These are phyloP conservation scores for Neonectria punicea DNA, from an alignment of 2,329 filamentous ascomycete genomes.

Conservation along the genomic window DNA sequence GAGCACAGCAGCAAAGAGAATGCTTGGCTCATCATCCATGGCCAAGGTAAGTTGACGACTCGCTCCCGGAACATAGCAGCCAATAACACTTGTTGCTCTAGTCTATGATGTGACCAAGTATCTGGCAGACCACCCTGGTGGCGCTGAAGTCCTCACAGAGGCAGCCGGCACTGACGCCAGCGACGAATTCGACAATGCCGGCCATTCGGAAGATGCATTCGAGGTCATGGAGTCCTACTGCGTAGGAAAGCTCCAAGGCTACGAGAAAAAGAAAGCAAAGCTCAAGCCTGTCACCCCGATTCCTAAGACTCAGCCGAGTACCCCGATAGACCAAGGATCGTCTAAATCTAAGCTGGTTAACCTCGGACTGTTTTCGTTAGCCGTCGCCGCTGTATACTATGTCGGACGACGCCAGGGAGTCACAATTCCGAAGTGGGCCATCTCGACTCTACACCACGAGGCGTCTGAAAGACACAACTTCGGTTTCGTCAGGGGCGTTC, in stretches of 20 bases:
- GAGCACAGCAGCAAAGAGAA: constrained; percentile 60
- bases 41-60: constrained; percentile 57
- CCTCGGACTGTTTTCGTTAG: too few species aligned
- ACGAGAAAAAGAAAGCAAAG: constrained; percentile 29
- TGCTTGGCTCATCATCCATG: constrained; percentile 66
- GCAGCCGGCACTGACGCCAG: constrained; percentile 82
- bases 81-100: constrained; percentile 33
- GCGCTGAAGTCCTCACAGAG: constrained; percentile 81
- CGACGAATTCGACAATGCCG: constrained; percentile 84
- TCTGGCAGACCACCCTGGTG: constrained; percentile 72
- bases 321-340: too few species aligned
- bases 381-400: too few species aligned
- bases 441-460: too few species aligned
- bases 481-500: too few species aligned
- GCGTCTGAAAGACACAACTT: too few species aligned
- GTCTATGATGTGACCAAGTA: constrained; percentile 71
- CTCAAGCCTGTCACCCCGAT: neutral
- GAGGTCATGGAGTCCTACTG: constrained; percentile 54
- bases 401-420: too few species aligned
- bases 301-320: too few species aligned
- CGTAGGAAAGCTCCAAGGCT: constrained; percentile 52
- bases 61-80: constrained; percentile 4
- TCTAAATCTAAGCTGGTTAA: too few species aligned
- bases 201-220: constrained; percentile 74
- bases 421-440: too few species aligned